Evolutionary conservation across 208 protist species (phyloP).

Genomic region (Trichomonas gallinae): DNA sequence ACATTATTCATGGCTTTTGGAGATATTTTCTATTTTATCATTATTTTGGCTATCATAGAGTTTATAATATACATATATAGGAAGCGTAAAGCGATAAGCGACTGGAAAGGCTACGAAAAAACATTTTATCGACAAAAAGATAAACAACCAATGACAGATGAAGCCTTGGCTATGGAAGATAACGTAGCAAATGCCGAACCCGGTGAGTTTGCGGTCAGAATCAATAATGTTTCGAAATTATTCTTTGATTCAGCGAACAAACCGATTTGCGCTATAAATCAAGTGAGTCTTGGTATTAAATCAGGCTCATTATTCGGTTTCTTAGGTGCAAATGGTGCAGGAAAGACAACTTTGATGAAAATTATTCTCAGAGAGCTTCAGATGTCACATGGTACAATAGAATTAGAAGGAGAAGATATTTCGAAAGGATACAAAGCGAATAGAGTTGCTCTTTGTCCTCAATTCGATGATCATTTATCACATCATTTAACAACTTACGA

Average conservation of each 20-base stretch:
- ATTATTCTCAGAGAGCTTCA: conserved; percentile 24
- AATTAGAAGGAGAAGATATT: background rate
- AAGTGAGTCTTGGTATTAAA: background rate
- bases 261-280: background rate
- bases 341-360: conserved; percentile 38
- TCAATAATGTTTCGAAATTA: background rate
- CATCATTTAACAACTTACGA: background rate
- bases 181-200: background rate
- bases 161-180: background rate
- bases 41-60: background rate
- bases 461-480: background rate
- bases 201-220: background rate
- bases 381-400: background rate
- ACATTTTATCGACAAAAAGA: background rate
- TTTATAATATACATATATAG: background rate
- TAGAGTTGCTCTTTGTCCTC: background rate
- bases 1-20: background rate
- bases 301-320: conserved; percentile 27
- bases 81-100: background rate
- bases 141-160: background rate
- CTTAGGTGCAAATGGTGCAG: conserved; percentile 36
- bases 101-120: background rate
- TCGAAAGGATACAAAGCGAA: background rate
- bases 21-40: background rate
- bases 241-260: background rate